Evolutionary conservation across 306 rosid genomes (phyloP), one percentile per base, ranked within the genome.

Genomic region (Glycine latifolia): DNA sequence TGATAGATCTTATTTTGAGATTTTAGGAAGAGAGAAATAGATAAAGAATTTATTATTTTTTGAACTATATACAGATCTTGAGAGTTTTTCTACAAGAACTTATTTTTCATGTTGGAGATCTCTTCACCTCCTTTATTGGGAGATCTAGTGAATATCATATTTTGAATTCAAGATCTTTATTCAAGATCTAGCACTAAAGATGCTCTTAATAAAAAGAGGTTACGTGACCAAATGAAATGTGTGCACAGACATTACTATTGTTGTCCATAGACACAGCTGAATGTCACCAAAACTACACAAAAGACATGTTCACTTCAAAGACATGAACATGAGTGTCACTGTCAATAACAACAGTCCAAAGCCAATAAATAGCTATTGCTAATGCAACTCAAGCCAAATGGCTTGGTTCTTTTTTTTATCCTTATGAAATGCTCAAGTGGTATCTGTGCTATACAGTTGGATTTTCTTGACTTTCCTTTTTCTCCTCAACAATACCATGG

Each of bases 301-400:
- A 73, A 49, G 47, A 13, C 54, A 60, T 13, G 67, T 31, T 71
- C 31, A 26, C 31, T 26, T 26, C 15, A 12, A 20, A 50, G 35
- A 58, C 39, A 60, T 16, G 13, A 46, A 69, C 16, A 37, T 81
- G 70, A 75, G 47, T 68, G 61, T 53, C 55, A 61, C 7, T 61
- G 35, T 69, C 58, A 73, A 78, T 10, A 37, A 61, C 80, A n/a
- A 62, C 44, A 62, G 56, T 26, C 31, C 31, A 2, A 26, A 26
- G 31, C 31, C 31, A 26, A 26, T 26, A 26, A 26, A 26, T 26
- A 26, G 1, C 31, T 26, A 26, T 26, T 26, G 31, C 17, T 73
- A 60, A 78, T 68, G 35, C 83, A 83, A 65, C 39, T 52, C 67
- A 81, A 68, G 44, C 58, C 83, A 75, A 62, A 71, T 69, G 75